Base-by-base conservation (phyloP, 179 eudicot genomes). In the Silene vulgaris region DNA sequence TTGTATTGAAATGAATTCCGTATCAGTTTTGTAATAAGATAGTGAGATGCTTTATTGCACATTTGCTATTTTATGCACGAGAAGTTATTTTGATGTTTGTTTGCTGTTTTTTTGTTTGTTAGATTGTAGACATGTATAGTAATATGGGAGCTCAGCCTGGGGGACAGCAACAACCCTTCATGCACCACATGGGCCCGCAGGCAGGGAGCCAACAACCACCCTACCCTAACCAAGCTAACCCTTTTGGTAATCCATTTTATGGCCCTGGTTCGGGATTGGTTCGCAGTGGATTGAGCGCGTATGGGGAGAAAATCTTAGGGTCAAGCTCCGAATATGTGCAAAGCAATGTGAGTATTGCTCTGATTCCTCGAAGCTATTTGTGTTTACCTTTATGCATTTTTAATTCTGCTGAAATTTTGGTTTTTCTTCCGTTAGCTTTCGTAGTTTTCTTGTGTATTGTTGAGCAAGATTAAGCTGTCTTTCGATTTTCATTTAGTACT, bases 291-390 rank as follows among this genome's bases (percentile, higher is more conserved):
- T 80, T 92, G 75, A 91, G 96, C 68, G 97, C 96, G 6, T 92
- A 92, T 81, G 97, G 97, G 60, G 97, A 90, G 84, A 92, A 86
- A 45, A 85, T 92, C 9, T 68, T 92, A 0, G 97, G 96, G 73
- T 89, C 97, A 12, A 89, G 97, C 81, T 92, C 97, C 4, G 97
- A 92, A 75, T 89, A 92, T 78, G 97, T 92, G 74, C 90, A 92
- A 84, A 92, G 97, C 83, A 89, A 90, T 84, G 92, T 90, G 76
- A 87, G 92, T 85, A 63, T 0, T 57, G 4, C 45, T 75, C 14
- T 43, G 16, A 14, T 37, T 9, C n/a, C 6, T 28, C 12, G 4
- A 13, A 23, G 52, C 4, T 67, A 2, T 62, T 23, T 30, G 17
- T 40, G 57, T 2, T 59, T 32, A 26, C 56, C 52, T 45, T 45